phyloP scores from a whole-genome alignment of 768 basidiomycete genomes.

The Dioszegia aurantiaca region DNA sequence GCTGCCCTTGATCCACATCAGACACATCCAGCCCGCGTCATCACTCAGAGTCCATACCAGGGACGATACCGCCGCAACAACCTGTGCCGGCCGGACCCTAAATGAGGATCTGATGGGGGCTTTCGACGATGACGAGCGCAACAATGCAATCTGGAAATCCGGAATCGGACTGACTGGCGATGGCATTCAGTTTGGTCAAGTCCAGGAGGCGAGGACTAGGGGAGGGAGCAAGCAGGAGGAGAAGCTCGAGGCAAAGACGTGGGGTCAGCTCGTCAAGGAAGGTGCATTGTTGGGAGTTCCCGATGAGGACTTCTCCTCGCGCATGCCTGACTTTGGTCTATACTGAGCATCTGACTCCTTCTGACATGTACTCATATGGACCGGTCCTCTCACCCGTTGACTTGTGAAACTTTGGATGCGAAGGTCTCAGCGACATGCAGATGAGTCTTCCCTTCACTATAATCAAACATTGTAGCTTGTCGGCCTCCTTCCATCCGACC shows the following conservation, averaged over 20 bases:
- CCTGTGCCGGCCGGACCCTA: not conserved
- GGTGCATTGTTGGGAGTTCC: slow-evolving; percentile 2
- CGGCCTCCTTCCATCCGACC: too few species aligned
- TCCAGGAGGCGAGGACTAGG: not conserved
- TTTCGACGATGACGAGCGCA: slow-evolving; percentile 4
- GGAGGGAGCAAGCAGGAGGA: not conserved
- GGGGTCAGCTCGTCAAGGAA: slow-evolving; percentile 10
- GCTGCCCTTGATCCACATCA: slow-evolving; percentile 19
- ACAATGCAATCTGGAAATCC: slow-evolving; percentile 4
- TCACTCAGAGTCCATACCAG: not conserved
- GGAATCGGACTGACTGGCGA: not conserved
- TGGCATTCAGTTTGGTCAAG: not conserved
- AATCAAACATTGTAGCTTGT: too few species aligned
- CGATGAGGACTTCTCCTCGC: not conserved
- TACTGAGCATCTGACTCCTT: not conserved
- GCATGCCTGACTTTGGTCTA: not conserved
- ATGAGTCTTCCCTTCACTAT: too few species aligned
- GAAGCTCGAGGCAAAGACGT: slow-evolving; percentile 5
- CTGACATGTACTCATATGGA: not conserved
- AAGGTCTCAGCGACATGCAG: too few species aligned
- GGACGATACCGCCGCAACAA: not conserved
- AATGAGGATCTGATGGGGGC: slow-evolving; percentile 10
- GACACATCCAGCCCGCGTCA: not conserved
- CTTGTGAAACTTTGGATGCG: too few species aligned
- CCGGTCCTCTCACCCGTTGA: too few species aligned